Evolutionary conservation across 2,329 filamentous ascomycete species (phyloP), one percentile per base, ranked within the genome.

Genomic region (Penicillium sp.): DNA sequence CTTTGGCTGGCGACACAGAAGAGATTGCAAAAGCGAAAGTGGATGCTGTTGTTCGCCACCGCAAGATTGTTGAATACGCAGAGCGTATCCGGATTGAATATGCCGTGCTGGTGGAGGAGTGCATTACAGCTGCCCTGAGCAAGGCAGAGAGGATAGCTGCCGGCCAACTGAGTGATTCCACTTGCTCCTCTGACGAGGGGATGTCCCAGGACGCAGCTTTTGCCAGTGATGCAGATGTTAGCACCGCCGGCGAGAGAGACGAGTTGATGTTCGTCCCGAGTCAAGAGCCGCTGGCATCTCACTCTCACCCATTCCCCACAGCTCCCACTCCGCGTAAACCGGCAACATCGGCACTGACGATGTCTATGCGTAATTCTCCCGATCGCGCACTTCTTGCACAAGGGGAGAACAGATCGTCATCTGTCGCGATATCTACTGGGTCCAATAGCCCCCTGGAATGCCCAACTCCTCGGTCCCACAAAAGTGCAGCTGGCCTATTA

Each of bases 41-140:
- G 1, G 95, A 99, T 70, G 91, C 94, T 4, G 91, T 98, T 6
- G 88, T 96, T 65, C 90, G 95, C 37, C 92, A 98, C 76, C 89
- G 94, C 54, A 89, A 90, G 69, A 96, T 98, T 54, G 88, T 99
- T 35, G 95, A 99, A 75, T 99, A 99, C 74, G 89, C 93, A 0
- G 95, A 99, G 78, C 89, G 96, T 35, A 97, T 99, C 65, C 91
- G 96, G 4, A 85, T 97, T 51, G 95, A 99, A 71, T 96, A 97
- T 71, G 90, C 94, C 30, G 86, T 96, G 28, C 83, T 97, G 60
- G 94, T 99, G 2, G 92, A 98, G 71, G 92, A 97, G 70, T 99
- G 95, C 74, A 97, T 99, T 55, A 89, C 96, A 62, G 93, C 92
- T 63, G 95, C 95, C 8, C 85, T 98, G 78, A 87, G 86, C 66